Evolutionary conservation across 2,329 filamentous ascomycete genomes (phyloP).

Genomic region (Diaporthe aspalathi): DNA sequence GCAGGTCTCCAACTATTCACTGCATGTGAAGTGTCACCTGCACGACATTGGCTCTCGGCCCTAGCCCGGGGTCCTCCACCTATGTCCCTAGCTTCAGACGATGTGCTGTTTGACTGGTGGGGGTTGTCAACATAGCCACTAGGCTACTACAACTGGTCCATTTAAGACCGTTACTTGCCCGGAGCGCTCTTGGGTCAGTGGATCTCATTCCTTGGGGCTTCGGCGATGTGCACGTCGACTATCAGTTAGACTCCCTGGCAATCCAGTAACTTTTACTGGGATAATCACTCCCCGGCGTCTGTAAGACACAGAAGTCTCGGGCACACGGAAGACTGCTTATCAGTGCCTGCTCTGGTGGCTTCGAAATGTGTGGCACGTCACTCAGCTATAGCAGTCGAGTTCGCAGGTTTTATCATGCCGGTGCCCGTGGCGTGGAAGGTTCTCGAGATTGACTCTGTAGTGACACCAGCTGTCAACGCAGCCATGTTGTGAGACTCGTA

Average conservation of each 20-base stretch:
- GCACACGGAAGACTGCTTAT: background rate
- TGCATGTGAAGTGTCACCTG: constrained; percentile 6
- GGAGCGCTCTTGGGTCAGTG: background rate
- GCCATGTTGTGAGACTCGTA: background rate
- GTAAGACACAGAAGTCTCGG: background rate
- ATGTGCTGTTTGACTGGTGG: background rate
- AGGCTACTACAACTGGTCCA: background rate
- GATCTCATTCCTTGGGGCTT: background rate
- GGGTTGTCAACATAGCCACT: background rate
- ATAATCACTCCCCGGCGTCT: background rate
- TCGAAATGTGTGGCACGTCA: background rate
- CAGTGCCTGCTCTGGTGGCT: too few species aligned
- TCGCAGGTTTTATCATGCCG: background rate
- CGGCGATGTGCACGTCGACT: background rate
- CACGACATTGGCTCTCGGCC: constrained; percentile 22
- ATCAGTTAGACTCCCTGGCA: background rate
- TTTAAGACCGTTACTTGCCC: background rate
- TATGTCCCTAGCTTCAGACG: background rate
- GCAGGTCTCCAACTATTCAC: constrained; percentile 6
- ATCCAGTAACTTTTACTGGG: background rate
- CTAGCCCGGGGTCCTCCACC: background rate
- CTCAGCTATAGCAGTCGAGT: background rate
- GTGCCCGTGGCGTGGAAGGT: background rate
- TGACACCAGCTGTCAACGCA: constrained; percentile 5
- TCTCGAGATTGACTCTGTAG: background rate